Base-by-base conservation (phyloP, 495 filamentous ascomycete genomes). In the Tuber indicum region DNA sequence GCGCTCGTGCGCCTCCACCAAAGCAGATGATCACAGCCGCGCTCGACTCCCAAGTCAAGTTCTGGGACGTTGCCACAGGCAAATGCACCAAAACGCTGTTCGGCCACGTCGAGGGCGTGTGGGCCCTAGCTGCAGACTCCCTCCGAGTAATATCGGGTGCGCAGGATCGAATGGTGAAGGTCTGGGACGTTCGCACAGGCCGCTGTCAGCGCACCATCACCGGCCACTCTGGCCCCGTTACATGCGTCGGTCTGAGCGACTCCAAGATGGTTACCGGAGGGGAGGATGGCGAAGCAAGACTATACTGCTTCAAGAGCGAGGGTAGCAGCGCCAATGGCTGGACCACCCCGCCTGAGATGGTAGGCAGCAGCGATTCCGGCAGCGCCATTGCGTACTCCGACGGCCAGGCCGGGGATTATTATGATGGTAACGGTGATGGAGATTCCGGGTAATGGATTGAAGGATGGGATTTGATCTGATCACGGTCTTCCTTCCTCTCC, bases 81-180 rank as follows among this genome's bases (percentile, higher is more conserved):
- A 87, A 88, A 78, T 97, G 93, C 82, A 86, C 97, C 16, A 92
- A 92, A 73, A 98, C 93, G 6, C 95, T 97, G 85, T 99, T 98
- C 77, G 96, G 96, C 0, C 96, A 99, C 79, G 86, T 99, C 39
- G 96, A 98, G 84, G 96, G 96, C 41, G 91, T 99, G 39, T 99
- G 96, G 96, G 92, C 92, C 16, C 88, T 99, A 8, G 94, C 93
- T 2, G 96, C 93, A 2, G 96, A 99, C 83, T 94, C 92, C 0
- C 86, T 99, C 47, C 90, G 96, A 23, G 89, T 97, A 44, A 93
- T 98, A 47, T 92, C 91, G 74, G 96, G 94, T 17, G 91, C 92
- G 47, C 91, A 98, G 84, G 96, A 99, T 85, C 90, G 92, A 52
- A 98, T 94, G 90, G 92, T 97, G 84, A 98, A 98, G 84, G 91